Base-by-base conservation (phyloP, 2,329 filamentous ascomycete species). In the Sporothrix pallida region DNA sequence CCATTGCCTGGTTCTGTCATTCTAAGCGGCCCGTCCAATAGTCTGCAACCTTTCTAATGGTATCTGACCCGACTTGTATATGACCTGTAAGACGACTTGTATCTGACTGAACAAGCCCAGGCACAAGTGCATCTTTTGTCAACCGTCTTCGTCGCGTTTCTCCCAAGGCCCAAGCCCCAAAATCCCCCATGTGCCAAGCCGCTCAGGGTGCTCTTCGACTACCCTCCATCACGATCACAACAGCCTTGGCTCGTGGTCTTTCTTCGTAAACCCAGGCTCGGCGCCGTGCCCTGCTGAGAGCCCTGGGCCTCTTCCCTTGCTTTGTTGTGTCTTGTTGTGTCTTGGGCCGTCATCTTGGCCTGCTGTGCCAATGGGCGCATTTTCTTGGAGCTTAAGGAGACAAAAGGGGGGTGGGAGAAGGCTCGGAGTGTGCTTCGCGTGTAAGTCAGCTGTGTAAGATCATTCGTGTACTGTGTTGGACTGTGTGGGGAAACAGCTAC, bases 401-500 rank as follows among this genome's bases (percentile, higher is more conserved):
- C 31, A 37, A 37, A 37, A 7, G 31, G 31, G 31, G 4, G 31
- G 52, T 56, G 52, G 20, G 20, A 26, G 37, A 26, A 65, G 62
- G 15, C 62, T 31, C 37, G 58, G 31, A 60, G 20, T 37, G 17
- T 15, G 15, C 10, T 15, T 20, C 23, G 67, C 26, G 50, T 56
- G 50, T 70, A 70, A 70, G 67, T 70, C 67, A 46, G 48, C 10
- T 63, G 60, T 62, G 58, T 63, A 13, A 37, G 26, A 60, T 60
- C 26, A 23, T 13, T 17, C 17, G 9, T 56, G 52, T 71, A 71
- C 69, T 50, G 70, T 71, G 56, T 6, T 17, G 13, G 17, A 71
- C 70, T 71, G 70, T 71, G 70, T 71, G 69, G 69, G 10, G 69
- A 48, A 70, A 5, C 20, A 68, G 62, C 62, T 50, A 68, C 37